Conservation (phyloP, 164 flowering plant genomes). For the Santalum album region DNA sequence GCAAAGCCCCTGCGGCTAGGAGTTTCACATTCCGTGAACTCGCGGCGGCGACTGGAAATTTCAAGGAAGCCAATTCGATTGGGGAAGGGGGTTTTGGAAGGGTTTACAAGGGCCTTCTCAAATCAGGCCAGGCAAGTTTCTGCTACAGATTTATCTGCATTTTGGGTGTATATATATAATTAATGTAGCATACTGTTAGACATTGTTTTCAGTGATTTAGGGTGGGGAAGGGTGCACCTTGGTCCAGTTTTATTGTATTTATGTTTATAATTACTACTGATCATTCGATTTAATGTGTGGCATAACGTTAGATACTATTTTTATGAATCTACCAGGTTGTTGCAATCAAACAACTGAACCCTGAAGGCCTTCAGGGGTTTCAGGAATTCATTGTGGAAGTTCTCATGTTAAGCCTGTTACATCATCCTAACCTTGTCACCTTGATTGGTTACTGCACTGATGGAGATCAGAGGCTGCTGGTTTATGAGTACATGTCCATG, state of each 20-base stretch:
- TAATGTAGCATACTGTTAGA: no score
- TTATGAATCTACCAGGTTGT: slow-evolving; percentile 3
- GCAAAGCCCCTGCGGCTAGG: slow-evolving; percentile 2
- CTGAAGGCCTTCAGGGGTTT: slow-evolving; percentile 2
- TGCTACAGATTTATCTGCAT: background rate
- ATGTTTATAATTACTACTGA: no score
- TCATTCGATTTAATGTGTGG: no score
- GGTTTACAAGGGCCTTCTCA: background rate
- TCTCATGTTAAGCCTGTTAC: background rate
- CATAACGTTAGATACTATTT: no score
- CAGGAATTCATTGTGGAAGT: slow-evolving; percentile 5
- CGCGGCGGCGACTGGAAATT: background rate
- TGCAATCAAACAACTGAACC: background rate
- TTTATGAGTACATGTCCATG: background rate
- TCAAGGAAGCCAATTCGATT: background rate
- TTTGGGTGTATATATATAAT: no score
- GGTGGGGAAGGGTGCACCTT: no score
- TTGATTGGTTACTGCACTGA: slow-evolving; percentile 4
- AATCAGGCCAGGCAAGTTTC: background rate
- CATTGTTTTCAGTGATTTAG: no score
- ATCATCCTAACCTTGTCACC: slow-evolving; percentile 3
- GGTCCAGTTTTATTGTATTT: no score
- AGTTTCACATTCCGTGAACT: background rate
- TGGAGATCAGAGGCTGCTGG: slow-evolving; percentile 3
- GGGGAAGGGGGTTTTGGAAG: background rate